Base-by-base conservation (phyloP, 441 rosid species). In the Oxalis stricta region DNA sequence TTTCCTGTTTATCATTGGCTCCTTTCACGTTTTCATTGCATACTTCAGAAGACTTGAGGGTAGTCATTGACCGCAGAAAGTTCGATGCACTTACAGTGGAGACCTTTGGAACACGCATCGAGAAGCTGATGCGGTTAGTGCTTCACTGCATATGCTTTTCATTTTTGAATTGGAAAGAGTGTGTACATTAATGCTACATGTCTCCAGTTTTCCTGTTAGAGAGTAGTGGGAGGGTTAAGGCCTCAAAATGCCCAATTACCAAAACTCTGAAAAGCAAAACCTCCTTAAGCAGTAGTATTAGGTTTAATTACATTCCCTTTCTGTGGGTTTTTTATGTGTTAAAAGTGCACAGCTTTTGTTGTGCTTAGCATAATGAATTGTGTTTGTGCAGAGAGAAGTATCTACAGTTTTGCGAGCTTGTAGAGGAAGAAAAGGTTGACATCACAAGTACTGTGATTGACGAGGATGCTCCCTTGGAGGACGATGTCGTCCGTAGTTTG, bases 381-480 rank as follows among this genome's bases (percentile, higher is more conserved):
- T 58, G 41, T 33, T 59, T 44, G 38, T 70, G 52, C 53, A 91
- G 99, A 77, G 99, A 91, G 72, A 91, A 86, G 63, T 91, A 84
- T 71, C 61, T 91, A 72, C 88, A 86, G 75, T 73, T 91, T 20
- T 91, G 95, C 54, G 88, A 82, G 73, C 83, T 81, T 58, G 75
- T 86, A 26, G 88, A 73, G 35, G 95, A 84, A 66, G 96, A 81
- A 61, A 91, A 73, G 59, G 76, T 81, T 53, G 99, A 86, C 70
- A 69, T 86, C 39, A 45, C 82, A 42, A 76, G 82, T 68, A 79
- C 96, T 46, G 54, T 91, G 52, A 84, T 86, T 41, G 96, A 84
- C 64, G 99, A 91, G 68, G 99, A 91, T 61, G 61, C 83, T 60
- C 94, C 96, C 52, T 66, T 91, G 60, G 99, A 91, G 59, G 99